Evolutionary conservation across 129 eudicot genomes (phyloP).

Genomic region (Glebionis coronaria): DNA sequence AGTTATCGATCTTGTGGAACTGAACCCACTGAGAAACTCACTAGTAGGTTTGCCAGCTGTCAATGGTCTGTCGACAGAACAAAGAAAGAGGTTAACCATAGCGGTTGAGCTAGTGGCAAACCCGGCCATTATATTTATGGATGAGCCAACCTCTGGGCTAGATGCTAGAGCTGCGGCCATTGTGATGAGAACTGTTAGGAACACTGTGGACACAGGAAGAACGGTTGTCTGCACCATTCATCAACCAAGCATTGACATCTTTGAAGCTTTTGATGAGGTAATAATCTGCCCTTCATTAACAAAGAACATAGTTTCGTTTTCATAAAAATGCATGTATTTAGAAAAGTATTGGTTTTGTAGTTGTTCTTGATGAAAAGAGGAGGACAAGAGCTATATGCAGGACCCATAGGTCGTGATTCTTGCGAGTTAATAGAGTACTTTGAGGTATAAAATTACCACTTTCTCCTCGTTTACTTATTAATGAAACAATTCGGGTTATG

Average conservation of each 20-base stretch:
- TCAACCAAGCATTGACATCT: too few relatives aligned
- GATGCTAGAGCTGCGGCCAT: too few relatives aligned
- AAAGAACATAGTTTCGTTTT: too few relatives aligned
- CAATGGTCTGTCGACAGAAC: slow-evolving; percentile 69
- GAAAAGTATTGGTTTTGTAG: slow-evolving; percentile 35
- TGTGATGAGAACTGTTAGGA: too few relatives aligned
- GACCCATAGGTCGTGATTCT: slow-evolving; percentile 68
- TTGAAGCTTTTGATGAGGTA: slow-evolving; percentile 35
- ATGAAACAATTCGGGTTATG: neutral
- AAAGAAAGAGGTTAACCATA: slow-evolving; percentile 55
- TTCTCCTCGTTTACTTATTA: neutral
- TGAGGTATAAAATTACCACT: slow-evolving; percentile 29
- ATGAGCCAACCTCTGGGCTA: too few relatives aligned
- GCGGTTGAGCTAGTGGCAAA: too few relatives aligned
- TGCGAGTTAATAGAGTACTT: slow-evolving; percentile 58
- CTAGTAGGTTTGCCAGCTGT: too few relatives aligned
- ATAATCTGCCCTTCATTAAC: neutral
- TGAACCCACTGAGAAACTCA: too few relatives aligned
- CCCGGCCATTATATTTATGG: too few relatives aligned
- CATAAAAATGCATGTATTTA: neutral
- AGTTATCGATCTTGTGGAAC: too few relatives aligned
- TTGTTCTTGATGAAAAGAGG: slow-evolving; percentile 77
- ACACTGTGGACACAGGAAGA: too few relatives aligned
- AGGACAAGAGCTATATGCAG: slow-evolving; percentile 23
- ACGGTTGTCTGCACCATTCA: too few relatives aligned